A percentile compares a stretch with the other conserved stretches of the same genome.
Evolutionary conservation across 306 rosid species (phyloP).

Genomic region (Notholithocarpus densiflorus): DNA sequence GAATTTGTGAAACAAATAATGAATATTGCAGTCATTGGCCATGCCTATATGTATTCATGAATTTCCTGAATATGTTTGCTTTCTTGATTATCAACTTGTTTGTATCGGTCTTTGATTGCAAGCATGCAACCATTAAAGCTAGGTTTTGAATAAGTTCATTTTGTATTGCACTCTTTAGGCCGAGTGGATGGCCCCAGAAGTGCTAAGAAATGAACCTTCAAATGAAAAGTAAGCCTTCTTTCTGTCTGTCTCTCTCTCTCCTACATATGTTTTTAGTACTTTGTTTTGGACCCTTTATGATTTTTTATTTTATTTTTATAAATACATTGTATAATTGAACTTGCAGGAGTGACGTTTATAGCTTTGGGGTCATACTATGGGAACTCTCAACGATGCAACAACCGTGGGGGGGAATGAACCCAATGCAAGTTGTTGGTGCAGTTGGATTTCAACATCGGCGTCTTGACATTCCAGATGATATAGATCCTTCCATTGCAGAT

Average conservation of each 20-base stretch:
- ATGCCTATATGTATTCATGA: conserved; percentile 10
- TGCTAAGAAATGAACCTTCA: conserved; percentile 91
- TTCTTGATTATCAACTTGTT: conserved; percentile 13
- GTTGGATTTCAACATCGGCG: conserved; percentile 99
- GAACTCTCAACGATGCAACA: conserved; percentile 89
- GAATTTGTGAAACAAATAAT: not conserved
- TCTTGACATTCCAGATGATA: conserved; percentile 83
- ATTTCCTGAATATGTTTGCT: conserved; percentile 6
- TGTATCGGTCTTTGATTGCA: not conserved
- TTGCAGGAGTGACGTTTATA: conserved; percentile 85
- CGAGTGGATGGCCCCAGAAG: conserved; percentile 99
- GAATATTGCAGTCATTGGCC: not conserved
- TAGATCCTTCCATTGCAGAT: conserved; percentile 76
- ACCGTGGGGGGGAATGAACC: conserved; percentile 99
- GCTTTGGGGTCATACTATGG: conserved; percentile 97
- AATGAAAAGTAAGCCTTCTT: conserved; percentile 72
- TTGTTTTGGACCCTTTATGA: conserved; percentile 1
- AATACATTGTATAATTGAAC: conserved; percentile 15
- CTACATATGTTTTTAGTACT: conserved; percentile 15
- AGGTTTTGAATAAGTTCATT: conserved; percentile 26
- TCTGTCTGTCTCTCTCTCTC: not conserved
- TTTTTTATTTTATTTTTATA: conserved; percentile 2
- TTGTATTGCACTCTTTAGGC: conserved; percentile 62
- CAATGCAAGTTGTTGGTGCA: conserved; percentile 99
- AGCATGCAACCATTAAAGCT: not conserved